Evolutionary conservation across 495 filamentous ascomycete species (phyloP), one percentile per base, ranked within the genome.

Genomic region (Immersiella caudata): DNA sequence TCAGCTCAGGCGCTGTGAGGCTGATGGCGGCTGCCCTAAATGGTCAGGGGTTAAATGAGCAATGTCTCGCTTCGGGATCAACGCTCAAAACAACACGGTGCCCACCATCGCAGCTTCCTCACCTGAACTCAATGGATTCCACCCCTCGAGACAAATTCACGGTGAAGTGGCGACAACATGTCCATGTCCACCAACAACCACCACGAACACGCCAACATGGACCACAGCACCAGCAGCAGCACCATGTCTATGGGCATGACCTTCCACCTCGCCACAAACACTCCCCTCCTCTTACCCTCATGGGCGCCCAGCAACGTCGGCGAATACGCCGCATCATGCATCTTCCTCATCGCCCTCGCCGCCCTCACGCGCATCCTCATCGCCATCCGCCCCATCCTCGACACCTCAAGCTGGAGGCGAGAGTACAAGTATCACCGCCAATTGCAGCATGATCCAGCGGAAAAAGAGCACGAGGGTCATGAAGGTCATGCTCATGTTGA

Each of bases 291-390:
- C 59, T 24, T 62, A 16, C 35, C 29, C 7, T 21, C 29, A 0
- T 62, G 59, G 59, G 18, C 46, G 22, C 59, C 59, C 33, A 46
- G 27, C 59, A 62, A 29, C 59, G 36, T 29, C 0, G 59, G 27
- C 29, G 59, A 62, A 22, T 62, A 62, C 59, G 59, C 36, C 33
- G 59, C 29, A 21, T 36, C 59, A 3, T 62, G 59, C 33, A 18
- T 62, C 33, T 35, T 40, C 36, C 59, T 62, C 59, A 49, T 62
- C 29, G 20, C 35, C 59, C 22, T 62, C 16, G 59, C 59, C 20
- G 59, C 59, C 1, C 59, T 62, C 0, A 35, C 35, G 3, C 59
- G 59, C 59, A 26, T 62, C 16, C 33, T 62, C 8, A 62, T 62
- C 33, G 52, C 52, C 16, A 55, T 55, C 14, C 52, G 52, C 2